A percentile compares a stretch with the other conserved stretches of the same genome.
Conservation (phyloP, 1,284 basidiomycete genomes). For the Earliella scabrosa region DNA sequence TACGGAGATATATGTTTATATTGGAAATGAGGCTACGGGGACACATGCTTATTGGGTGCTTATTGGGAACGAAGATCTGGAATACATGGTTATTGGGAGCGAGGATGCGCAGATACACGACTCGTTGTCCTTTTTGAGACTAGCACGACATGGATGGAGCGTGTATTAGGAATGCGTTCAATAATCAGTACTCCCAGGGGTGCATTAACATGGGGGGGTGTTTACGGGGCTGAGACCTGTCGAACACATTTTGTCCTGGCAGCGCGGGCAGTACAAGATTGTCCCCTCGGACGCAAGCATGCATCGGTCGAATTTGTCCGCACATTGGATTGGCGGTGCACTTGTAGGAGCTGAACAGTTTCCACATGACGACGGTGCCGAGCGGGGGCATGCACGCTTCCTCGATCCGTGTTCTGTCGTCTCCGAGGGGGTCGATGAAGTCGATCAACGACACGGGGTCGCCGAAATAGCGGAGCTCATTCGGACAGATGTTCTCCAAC, state of each 20-base stretch:
- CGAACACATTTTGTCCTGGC: background rate
- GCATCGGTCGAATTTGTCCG: background rate
- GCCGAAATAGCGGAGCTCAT: background rate
- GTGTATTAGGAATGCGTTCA: no score
- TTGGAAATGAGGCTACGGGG: no score
- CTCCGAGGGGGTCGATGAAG: background rate
- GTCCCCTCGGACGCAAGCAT: background rate
- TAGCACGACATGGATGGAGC: no score
- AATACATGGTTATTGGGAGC: no score
- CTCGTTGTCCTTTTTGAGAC: no score
- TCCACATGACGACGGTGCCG: background rate
- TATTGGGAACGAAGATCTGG: no score
- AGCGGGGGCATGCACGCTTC: background rate
- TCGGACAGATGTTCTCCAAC: background rate
- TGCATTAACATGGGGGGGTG: constrained; percentile 12
- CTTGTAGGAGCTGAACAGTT: background rate
- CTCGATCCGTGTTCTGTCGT: background rate
- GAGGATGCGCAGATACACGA: no score
- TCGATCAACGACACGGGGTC: background rate
- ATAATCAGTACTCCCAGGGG: no score
- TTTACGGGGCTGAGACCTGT: background rate
- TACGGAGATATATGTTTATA: no score
- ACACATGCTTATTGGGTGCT: no score
- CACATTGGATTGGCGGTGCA: background rate
- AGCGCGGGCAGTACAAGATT: background rate